Evolutionary conservation across 2,329 filamentous ascomycete genomes (phyloP), one percentile per base, ranked within the genome.

Genomic region (Arthrinium puccinioides): DNA sequence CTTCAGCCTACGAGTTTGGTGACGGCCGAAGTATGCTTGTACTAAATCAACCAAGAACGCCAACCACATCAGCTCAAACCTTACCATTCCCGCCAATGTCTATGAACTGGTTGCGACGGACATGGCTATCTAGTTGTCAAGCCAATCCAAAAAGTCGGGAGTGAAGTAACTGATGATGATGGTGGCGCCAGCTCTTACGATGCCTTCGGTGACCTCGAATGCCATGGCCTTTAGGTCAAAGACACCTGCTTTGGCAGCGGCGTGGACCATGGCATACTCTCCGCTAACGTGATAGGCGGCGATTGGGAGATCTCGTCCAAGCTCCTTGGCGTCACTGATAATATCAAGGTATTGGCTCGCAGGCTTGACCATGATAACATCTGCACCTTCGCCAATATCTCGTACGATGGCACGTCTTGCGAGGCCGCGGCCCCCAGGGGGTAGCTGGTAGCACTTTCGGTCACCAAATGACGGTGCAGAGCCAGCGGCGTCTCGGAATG

Each of bases 291-390:
- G 92, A 61, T 98, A 98, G 16, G 92, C 90, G 2, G 92, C 90
- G 24, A 98, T 75, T 3, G 92, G 92, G 61, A 97, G 73, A 60
- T 97, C 88, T 57, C 82, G 84, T 41, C 87, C 90, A 37, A 97
- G 75, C 37, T 96, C 88, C 69, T 95, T 97, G 37, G 92, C 92
- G 56, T 98, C 92, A 49, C 86, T 87, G 60, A 98, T 97, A 53
- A 98, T 95, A 63, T 98, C 92, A 31, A 98, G 74, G 60, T 95
- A 98, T 61, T 90, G 87, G 52, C 85, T 85, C 9, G 92, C 92
- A 3, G 92, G 92, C 72, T 98, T 98, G 44, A 98, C 92, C 90
- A 98, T 96, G 64, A 98, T 95, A 50, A 96, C 87, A 55, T 98
- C 92, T 15, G 92, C 92, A 19, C 92, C 92, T 64, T 98, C 92